Percentiles rank a stretch among this genome's conserved stretches.
Conservation (phyloP, 2,329 filamentous ascomycete genomes). For the Stachybotrys chlorohalonatus region DNA sequence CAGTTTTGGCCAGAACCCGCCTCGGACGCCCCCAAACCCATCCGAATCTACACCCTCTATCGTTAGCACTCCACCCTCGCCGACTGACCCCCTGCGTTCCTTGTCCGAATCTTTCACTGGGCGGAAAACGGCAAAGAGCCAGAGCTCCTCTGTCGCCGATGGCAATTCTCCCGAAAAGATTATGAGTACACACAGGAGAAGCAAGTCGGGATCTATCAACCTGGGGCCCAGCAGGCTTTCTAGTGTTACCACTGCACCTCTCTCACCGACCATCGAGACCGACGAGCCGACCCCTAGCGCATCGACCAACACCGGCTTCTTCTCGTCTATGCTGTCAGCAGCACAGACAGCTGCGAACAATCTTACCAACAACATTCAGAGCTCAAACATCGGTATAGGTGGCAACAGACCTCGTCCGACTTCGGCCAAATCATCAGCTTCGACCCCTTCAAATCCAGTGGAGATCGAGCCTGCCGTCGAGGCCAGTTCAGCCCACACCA, state of each 20-base stretch:
- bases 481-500: conserved; percentile 23
- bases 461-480: conserved; percentile 31
- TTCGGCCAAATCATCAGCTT: conserved; percentile 14
- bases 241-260: conserved; percentile 59
- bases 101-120: conserved; percentile 4
- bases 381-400: conserved; percentile 47
- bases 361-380: conserved; percentile 65
- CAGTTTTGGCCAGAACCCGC: conserved; percentile 23
- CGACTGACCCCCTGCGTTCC: conserved; percentile 33
- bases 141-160: conserved; percentile 22
- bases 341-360: conserved; percentile 84
- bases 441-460: conserved; percentile 19
- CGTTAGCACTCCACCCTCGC: conserved; percentile 59
- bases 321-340: conserved; percentile 85
- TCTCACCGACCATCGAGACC: conserved; percentile 68
- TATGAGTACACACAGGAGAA: conserved; percentile 60
- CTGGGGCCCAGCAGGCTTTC: conserved; percentile 80
- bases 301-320: conserved; percentile 57
- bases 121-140: not conserved
- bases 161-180: conserved; percentile 56
- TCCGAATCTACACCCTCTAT: conserved; percentile 43
- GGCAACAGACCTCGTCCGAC: conserved; percentile 24
- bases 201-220: conserved; percentile 42
- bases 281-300: conserved; percentile 48
- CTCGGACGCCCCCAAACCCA: conserved; percentile 38